Base-by-base conservation (phyloP, 1,284 basidiomycete species). In the Naganishia sp. region DNA sequence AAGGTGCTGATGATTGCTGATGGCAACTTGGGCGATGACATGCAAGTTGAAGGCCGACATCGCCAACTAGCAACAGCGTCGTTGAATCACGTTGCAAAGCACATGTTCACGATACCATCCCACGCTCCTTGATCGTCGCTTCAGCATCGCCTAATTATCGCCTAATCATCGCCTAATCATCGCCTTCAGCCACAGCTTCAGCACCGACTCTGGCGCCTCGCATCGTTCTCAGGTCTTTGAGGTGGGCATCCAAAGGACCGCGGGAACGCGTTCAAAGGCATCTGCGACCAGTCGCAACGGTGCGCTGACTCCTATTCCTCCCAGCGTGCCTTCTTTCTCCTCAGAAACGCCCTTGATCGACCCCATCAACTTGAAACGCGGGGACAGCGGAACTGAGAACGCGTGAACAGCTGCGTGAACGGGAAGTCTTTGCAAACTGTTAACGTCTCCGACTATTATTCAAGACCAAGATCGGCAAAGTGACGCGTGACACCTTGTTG, bases 71-170 rank as follows among this genome's bases (percentile, higher is more conserved):
- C 36, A 39, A 39, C 36, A 39, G 36, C 36, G 9, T 39, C 36
- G 36, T 39, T 7, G 36, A 10, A 39, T 10, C 36, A 13, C 36
- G 36, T 39, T 39, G 4, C 36, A 39, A 9, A 39, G 36, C 36
- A 7, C 36, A 39, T 25, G 56, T 33, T 36, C n/a, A 48, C 25
- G 21, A 61, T 48, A 36, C 23, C 25, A 15, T 21, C 33, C 46
- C 21, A 61, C 59, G 42, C 48, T 61, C 59, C 36, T 61, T 61
- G 48, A 61, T 52, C 36, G 48, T 23, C 48, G 57, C 33, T 23
- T 52, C 48, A 21, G 13, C 36, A 39, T 39, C 36, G 36, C 36
- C 36, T 39, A 39, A 39, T 39, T 7, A 50, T 28, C 49, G n/a
- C 49, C 49, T 50, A 21, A 21, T 21, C 36, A 39, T 39, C 36